phyloP scores from a whole-genome alignment of 2,329 filamentous ascomycete genomes.

The Fusarium tanahbumbuense region DNA sequence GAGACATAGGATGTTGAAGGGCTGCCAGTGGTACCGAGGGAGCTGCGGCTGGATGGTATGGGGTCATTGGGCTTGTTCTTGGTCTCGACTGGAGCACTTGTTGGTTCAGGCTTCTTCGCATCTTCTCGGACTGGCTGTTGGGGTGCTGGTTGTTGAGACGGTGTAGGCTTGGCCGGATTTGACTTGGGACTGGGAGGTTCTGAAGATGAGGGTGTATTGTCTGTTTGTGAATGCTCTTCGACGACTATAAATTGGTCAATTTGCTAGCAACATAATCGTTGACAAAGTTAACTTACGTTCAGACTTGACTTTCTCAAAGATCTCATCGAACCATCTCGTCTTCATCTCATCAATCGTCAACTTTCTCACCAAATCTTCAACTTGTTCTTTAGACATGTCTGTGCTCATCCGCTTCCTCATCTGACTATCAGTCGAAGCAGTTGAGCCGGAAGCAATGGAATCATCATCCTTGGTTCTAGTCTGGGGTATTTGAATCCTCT shows the following conservation, averaged over 20 bases:
- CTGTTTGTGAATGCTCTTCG: conserved; percentile 32
- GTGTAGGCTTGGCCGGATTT: conserved; percentile 11
- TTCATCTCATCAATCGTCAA: conserved; percentile 46
- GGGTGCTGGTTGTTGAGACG: conserved; percentile 6
- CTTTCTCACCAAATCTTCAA: conserved; percentile 42
- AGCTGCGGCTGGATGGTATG: conserved; percentile 15
- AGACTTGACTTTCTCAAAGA: conserved; percentile 45
- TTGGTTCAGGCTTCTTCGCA: conserved; percentile 16
- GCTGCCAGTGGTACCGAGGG: conserved; percentile 10
- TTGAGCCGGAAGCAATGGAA: conserved; percentile 34
- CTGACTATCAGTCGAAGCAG: conserved; percentile 23
- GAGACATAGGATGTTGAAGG: conserved; percentile 38
- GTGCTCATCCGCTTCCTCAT: conserved; percentile 39
- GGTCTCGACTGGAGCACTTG: neutral
- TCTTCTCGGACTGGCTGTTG: conserved; percentile 41
- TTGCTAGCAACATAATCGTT: neutral
- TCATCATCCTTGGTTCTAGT: conserved; percentile 24
- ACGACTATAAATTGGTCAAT: conserved; percentile 25
- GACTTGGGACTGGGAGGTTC: conserved; percentile 36
- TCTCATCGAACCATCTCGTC: conserved; percentile 43
- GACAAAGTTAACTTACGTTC: conserved; percentile 41
- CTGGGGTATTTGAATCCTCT: conserved; percentile 37
- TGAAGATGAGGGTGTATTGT: conserved; percentile 38
- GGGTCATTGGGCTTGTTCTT: neutral
- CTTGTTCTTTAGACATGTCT: conserved; percentile 45